Base-by-base conservation (phyloP, 176 grass and related monocot species). In the Stipa capillata region DNA sequence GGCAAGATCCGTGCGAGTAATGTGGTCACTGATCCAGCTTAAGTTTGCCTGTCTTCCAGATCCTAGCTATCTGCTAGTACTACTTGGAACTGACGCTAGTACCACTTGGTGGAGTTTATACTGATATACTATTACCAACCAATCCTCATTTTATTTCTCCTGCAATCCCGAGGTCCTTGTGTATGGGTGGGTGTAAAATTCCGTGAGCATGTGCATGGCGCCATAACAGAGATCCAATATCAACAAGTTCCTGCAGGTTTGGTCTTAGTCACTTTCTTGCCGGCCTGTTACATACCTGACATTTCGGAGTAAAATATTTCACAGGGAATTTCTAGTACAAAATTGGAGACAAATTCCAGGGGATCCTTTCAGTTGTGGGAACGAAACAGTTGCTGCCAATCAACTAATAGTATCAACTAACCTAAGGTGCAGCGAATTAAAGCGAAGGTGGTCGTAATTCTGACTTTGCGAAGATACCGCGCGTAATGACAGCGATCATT, bases 21-120 rank as follows among this genome's bases (percentile, higher is more conserved):
- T 56, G 27, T 34, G 81, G 29, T 82, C 63, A 12, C 52, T 81
- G 60, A 76, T 58, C 77, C 70, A 51, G 9, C 50, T 67, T 67
- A 66, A 21, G 28, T 43, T 54, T 74, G 12, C 4, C 25, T 74
- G 70, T 66, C 71, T 65, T 43, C 37, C n/a, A 17, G 18, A 40
- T 5, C 4, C 21, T 78, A 58, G 2, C 4, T 34, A 77, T 23
- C n/a, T n/a, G n/a, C n/a, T n/a, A n/a, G n/a, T n/a, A n/a, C n/a
- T n/a, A n/a, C n/a, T n/a, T n/a, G n/a, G n/a, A n/a, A n/a, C n/a
- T n/a, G n/a, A n/a, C n/a, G n/a, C n/a, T n/a, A n/a, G n/a, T n/a
- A n/a, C n/a, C n/a, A n/a, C n/a, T n/a, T n/a, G n/a, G n/a, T n/a
- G n/a, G n/a, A n/a, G n/a, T n/a, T n/a, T n/a, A n/a, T 4, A 29